Conservation (phyloP, 371 early-diverging fungal species). For the Blyttiomyces sp. region DNA sequence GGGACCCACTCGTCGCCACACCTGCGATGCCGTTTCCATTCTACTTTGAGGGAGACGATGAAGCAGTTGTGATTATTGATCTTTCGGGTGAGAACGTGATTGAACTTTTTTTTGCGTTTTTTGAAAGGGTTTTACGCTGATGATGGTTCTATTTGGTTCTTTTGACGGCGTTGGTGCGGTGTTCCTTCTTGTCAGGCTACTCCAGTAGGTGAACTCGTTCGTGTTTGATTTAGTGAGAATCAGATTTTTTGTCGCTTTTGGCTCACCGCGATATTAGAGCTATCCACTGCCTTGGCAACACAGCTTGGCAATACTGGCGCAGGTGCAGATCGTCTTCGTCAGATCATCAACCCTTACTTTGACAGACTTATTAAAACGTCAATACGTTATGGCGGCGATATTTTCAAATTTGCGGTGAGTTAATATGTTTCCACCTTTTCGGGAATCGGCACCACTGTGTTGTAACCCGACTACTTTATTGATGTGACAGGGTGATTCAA, state of each 20-base stretch:
- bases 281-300: conserved; percentile 4
- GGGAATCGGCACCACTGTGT: no score
- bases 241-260: no score
- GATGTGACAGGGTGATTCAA: conserved; percentile 11
- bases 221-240: no score
- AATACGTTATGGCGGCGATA: conserved; percentile 10
- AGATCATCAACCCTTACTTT: conserved; percentile 18
- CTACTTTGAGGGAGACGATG: conserved; percentile 7
- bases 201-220: no score
- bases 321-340: conserved; percentile 8
- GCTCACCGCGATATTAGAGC: conserved; percentile 1
- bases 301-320: conserved; percentile 5
- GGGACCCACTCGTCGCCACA: neutral
- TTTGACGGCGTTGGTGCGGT: no score
- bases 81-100: conserved; percentile 3
- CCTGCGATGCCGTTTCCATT: conserved; percentile 5
- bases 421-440: neutral
- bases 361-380: conserved; percentile 5
- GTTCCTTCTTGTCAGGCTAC: no score
- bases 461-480: no score
- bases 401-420: conserved; percentile 21
- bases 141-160: no score
- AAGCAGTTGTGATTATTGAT: conserved; percentile 15
- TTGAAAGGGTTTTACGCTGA: no score
- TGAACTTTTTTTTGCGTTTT: neutral